A percentile compares a stretch with the other conserved stretches of the same genome.
Evolutionary conservation across 2,329 filamentous ascomycete species (phyloP).

Genomic region (Ilyonectria sp.): DNA sequence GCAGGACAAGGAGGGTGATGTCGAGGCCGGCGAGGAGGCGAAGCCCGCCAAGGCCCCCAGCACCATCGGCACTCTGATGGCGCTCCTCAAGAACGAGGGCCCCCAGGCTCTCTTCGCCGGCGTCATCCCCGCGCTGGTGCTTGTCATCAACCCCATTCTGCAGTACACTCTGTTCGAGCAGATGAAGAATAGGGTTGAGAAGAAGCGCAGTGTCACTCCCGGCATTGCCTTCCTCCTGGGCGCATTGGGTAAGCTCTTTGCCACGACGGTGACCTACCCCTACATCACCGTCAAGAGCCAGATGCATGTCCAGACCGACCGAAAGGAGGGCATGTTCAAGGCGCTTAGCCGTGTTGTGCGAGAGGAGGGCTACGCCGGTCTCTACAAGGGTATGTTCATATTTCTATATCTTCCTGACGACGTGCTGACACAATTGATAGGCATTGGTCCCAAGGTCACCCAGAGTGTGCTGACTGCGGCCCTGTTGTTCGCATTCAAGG

Average conservation of each 20-base stretch:
- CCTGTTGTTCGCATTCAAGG: conserved; percentile 98
- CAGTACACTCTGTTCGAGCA: conserved; percentile 99
- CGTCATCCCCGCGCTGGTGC: conserved; percentile 90
- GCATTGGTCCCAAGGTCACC: conserved; percentile 95
- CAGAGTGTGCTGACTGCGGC: conserved; percentile 97
- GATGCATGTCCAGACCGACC: conserved; percentile 92
- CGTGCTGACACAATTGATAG: conserved; percentile 60
- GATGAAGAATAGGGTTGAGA: conserved; percentile 92
- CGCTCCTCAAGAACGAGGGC: conserved; percentile 87
- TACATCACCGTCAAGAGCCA: conserved; percentile 99
- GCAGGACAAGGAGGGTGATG: conserved; percentile 64
- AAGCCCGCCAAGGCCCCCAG: conserved; percentile 70
- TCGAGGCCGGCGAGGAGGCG: conserved; percentile 56
- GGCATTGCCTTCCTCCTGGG: conserved; percentile 92
- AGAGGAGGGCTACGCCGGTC: conserved; percentile 91
- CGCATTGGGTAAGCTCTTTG: conserved; percentile 93
- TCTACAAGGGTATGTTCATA: conserved; percentile 86
- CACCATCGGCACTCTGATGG: conserved; percentile 85
- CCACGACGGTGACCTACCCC: conserved; percentile 94
- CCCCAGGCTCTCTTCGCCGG: conserved; percentile 89
- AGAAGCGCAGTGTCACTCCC: conserved; percentile 80
- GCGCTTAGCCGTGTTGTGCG: conserved; percentile 84
- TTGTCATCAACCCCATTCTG: conserved; percentile 98
- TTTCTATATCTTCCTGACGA: neutral
- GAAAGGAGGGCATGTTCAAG: conserved; percentile 84